These are phyloP conservation scores for Cladobotryum protrusum DNA, from an alignment of 2,329 filamentous ascomycete genomes.

Conservation along the genomic window DNA sequence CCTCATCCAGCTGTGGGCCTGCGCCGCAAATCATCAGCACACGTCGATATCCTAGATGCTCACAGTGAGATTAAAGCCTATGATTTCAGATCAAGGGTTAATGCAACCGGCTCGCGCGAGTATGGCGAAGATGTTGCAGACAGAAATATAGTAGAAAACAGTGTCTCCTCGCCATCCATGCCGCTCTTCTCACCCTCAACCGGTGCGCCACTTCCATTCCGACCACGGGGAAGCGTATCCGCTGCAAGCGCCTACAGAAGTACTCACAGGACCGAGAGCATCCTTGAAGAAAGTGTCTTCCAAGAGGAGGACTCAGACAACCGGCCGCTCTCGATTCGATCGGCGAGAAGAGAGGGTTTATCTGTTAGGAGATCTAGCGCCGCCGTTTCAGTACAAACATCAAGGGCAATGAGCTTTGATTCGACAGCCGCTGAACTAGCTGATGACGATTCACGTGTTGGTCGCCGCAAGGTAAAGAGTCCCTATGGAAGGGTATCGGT, in stretches of 20 bases:
- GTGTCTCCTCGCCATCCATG: constrained; percentile 19
- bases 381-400: not conserved
- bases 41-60: constrained; percentile 52
- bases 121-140: constrained; percentile 63
- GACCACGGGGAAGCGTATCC: constrained; percentile 7
- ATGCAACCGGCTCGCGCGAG: constrained; percentile 45
- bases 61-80: constrained; percentile 45
- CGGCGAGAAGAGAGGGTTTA: not conserved
- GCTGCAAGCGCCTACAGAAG: constrained; percentile 1
- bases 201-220: not conserved
- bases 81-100: constrained; percentile 43
- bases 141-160: constrained; percentile 45
- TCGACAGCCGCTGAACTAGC: not conserved
- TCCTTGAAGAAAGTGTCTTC: not conserved
- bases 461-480: not conserved
- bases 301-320: not conserved
- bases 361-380: constrained; percentile 1
- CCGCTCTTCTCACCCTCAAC: not conserved
- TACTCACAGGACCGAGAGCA: not conserved
- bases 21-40: constrained; percentile 1
- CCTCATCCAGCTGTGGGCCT: too few species aligned
- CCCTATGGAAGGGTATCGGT: constrained; percentile 9
- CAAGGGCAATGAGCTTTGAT: not conserved
- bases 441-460: not conserved
- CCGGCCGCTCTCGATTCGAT: not conserved